These are phyloP conservation scores for Pseudonitzschia delicatissima DNA, from an alignment of 108 stramenopile genomes.

Conservation along the genomic window DNA sequence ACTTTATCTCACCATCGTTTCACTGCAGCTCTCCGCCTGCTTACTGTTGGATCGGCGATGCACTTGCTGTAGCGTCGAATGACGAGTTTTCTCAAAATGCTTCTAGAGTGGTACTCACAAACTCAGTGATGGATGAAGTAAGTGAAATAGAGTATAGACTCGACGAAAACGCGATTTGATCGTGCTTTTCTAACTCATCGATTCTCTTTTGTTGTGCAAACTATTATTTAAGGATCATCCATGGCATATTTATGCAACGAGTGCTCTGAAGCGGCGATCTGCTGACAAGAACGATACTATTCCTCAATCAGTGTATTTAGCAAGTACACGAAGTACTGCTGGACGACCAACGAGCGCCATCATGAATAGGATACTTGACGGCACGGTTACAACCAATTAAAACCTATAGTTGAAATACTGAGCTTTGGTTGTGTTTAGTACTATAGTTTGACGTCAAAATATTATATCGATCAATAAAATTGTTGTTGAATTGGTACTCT, in stretches of 20 bases:
- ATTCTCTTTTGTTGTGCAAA: background rate
- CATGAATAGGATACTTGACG: slow-evolving; percentile 27
- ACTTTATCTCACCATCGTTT: background rate
- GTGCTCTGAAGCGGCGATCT: background rate
- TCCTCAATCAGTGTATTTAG: slow-evolving; percentile 47
- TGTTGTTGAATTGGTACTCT: too few species aligned
- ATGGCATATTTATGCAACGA: slow-evolving; percentile 56
- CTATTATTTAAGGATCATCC: slow-evolving; percentile 32
- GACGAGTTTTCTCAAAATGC: background rate
- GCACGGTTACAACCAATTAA: background rate
- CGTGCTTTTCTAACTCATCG: background rate
- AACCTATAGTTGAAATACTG: background rate
- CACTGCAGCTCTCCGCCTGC: slow-evolving; percentile 47
- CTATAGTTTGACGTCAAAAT: too few species aligned
- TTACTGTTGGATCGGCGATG: slow-evolving; percentile 61
- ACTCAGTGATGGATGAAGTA: slow-evolving; percentile 51
- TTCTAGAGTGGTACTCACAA: slow-evolving; percentile 40
- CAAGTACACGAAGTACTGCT: slow-evolving; percentile 43
- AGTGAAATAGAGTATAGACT: background rate
- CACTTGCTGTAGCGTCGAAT: slow-evolving; percentile 1
- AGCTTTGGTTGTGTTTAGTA: too few species aligned
- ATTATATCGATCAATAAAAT: background rate
- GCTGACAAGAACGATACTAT: background rate
- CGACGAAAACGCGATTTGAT: background rate
- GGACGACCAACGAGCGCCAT: slow-evolving; percentile 55